A percentile compares a stretch with the other conserved stretches of the same genome.
Evolutionary conservation across 1,284 basidiomycete genomes (phyloP).

Genomic region (Bjerkandera adusta): DNA sequence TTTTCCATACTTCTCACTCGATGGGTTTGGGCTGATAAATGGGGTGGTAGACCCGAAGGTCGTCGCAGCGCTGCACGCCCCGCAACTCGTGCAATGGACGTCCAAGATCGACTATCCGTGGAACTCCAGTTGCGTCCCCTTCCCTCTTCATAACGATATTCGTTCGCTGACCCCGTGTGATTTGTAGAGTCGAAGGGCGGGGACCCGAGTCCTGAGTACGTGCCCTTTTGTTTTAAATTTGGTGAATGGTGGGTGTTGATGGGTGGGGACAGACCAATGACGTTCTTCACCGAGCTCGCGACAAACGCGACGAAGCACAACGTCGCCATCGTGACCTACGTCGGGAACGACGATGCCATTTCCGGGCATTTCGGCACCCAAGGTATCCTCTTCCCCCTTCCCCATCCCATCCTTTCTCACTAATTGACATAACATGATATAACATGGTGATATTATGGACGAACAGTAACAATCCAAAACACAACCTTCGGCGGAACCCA

Average conservation of each 20-base stretch:
- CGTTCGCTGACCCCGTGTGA: no score
- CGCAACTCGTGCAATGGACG: constrained; percentile 48
- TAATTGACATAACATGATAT: no score
- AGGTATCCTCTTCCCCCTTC: no score
- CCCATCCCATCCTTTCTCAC: no score
- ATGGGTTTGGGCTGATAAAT: no score
- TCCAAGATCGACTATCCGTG: constrained; percentile 16
- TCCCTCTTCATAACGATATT: no score
- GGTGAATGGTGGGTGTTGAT: no score
- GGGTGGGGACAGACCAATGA: constrained; percentile 25
- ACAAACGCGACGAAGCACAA: constrained; percentile 19
- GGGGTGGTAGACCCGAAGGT: constrained; percentile 50
- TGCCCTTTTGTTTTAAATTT: no score
- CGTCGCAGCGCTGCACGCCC: constrained; percentile 59
- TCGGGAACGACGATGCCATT: constrained; percentile 26
- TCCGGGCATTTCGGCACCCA: constrained; percentile 22
- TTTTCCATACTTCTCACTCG: no score
- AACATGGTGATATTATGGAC: no score
- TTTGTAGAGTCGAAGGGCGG: no score
- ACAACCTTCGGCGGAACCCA: constrained; percentile 55
- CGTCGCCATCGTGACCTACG: constrained; percentile 23
- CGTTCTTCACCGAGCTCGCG: constrained; percentile 24
- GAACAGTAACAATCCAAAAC: constrained; percentile 24
- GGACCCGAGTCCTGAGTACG: neutral
- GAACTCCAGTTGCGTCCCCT: constrained; percentile 12